Evolutionary conservation across 495 filamentous ascomycete genomes (phyloP), one percentile per base, ranked within the genome.

Genomic region (Penicillium verhagenii): DNA sequence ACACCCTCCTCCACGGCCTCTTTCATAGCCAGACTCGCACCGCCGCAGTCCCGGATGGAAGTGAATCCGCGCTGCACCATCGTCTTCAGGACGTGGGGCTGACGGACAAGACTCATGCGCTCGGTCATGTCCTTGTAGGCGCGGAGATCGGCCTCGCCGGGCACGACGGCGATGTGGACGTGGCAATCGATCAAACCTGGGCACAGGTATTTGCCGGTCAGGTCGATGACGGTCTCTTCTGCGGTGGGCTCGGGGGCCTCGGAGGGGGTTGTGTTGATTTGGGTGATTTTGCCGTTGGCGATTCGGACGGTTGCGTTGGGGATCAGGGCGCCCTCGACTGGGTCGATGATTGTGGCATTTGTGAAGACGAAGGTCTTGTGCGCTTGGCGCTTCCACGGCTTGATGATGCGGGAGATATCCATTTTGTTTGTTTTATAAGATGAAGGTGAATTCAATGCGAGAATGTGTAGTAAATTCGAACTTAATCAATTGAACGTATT

Each of bases 181-280:
- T 85, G 82, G 58, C 72, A 74, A 61, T 86, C 82, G n/a, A 84
- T 82, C 2, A 86, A 65, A 4, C 81, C 82, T 0, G 81, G 81
- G 20, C 76, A 76, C 0, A 84, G 43, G 50, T 76, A 84, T 37
- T 72, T 74, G 14, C 74, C 75, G 0, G 61, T 61, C 4, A 76
- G 56, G 48, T 82, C 73, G 18, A 82, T 57, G 11, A 62, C 43
- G 7, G 39, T 20, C 1, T 53, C 54, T 18, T 50, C 47, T 0
- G 48, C 4, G 25, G 50, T 21, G 1, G 47, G 44, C 18, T 48
- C 38, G 45, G 31, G 38, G 1, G 23, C 11, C 16, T 20, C 2
- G 18, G 43, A 43, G 29, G 21, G 43, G 6, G 54, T 54, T 44
- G 45, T 52, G 37, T 39, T n/a, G 25, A 69, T 50, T 11, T 51